A percentile compares a stretch with the other conserved stretches of the same genome.
phyloP scores from a whole-genome alignment of 495 filamentous ascomycete species.

The Podospora bellae-mahoneyi region DNA sequence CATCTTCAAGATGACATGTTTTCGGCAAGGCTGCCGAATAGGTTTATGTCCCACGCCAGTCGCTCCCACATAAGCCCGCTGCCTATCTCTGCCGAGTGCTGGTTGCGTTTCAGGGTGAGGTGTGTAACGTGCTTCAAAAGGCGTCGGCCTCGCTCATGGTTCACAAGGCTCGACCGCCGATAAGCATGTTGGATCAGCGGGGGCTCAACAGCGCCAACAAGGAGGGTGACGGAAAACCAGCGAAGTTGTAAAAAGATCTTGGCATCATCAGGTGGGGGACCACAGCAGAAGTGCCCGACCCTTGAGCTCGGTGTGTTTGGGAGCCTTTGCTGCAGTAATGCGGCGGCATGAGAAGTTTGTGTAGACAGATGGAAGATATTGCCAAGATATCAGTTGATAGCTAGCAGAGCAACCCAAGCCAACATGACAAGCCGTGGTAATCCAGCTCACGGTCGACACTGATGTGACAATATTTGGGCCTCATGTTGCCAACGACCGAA shows the following conservation, averaged over 20 bases:
- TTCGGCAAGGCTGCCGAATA: background rate
- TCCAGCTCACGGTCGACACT: background rate
- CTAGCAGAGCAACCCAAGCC: background rate
- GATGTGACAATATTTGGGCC: background rate
- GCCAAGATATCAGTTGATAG: background rate
- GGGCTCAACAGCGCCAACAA: background rate
- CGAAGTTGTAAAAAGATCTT: background rate
- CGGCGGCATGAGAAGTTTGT: too few species aligned
- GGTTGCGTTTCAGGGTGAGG: background rate
- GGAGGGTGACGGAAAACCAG: background rate
- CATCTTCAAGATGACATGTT: background rate
- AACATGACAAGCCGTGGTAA: background rate
- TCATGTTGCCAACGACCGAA: background rate
- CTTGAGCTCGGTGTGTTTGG: background rate
- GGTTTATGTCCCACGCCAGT: background rate
- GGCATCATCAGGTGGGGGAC: background rate
- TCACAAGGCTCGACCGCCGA: background rate
- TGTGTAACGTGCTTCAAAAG: background rate
- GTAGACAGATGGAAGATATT: background rate
- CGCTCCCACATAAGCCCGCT: background rate
- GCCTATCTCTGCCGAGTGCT: background rate
- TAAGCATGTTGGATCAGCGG: background rate
- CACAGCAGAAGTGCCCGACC: background rate
- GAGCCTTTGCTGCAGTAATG: background rate
- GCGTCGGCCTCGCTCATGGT: background rate